Evolutionary conservation across 257 asterid genomes (phyloP), one percentile per base, ranked within the genome.

Genomic region (Ophiorrhiza pumila): DNA sequence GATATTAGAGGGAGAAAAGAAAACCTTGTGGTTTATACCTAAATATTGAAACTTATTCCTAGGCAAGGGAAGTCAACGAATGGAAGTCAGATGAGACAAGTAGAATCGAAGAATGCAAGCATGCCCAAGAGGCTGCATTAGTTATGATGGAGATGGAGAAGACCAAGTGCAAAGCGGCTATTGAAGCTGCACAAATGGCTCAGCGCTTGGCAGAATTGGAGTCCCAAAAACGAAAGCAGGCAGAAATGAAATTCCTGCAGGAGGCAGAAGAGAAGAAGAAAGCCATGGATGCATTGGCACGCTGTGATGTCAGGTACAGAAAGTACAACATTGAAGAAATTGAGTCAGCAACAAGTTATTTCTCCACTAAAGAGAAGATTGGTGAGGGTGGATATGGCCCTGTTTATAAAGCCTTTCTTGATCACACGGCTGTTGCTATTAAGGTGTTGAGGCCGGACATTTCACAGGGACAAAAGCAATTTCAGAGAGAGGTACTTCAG

Each of bases 331-430:
- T 79, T 64, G 85, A 81, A 31, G 97, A 91, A 72, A 88, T 91
- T 69, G 95, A 89, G 79, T 43, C 29, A 12, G 97, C 98, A 46
- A 94, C 99, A 23, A 76, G 86, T 45, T 64, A 83, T 80, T 95
- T 95, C 82, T 73, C 92, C 27, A 72, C 15, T n/a, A 64, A 89
- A 15, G 80, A 81, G 6, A 90, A 90, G 85, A 83, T 94, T 23
- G 99, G 99, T n/a, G 99, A 94, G 86, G 99, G 99, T 11, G 98
- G 98, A 42, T 94, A 91, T 71, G 98, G 99, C 34, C 92, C 93
- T 27, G 97, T 91, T 46, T 94, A 77, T 77, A 85, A 75, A 78
- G 97, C 84, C 55, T 69, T 52, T 45, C 85, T 91, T 49, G 97
- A 90, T 79, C 96, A 91, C 81, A 94, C 96, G 0, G 67, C 88